Percentiles rank a stretch among this genome's conserved stretches.
These are phyloP conservation scores for Pterocarpus macrocarpus DNA, from an alignment of 306 rosid species.

Conservation along the genomic window DNA sequence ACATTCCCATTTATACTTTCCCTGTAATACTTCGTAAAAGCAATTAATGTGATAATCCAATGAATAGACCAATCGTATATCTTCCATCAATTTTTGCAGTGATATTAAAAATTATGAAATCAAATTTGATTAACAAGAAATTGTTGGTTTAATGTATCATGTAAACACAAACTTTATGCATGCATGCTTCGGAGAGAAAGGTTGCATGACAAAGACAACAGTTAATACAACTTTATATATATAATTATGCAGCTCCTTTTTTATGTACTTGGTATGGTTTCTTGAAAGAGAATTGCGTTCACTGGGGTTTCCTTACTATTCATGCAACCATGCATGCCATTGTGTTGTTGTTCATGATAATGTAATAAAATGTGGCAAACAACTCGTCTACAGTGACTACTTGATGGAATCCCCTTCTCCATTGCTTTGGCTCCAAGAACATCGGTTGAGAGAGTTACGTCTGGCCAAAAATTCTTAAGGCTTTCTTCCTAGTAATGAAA, in stretches of 20 bases:
- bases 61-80: not conserved
- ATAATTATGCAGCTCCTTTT: not conserved
- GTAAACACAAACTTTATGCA: not conserved
- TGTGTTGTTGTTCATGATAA: constrained; percentile 31
- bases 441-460: constrained; percentile 53
- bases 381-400: constrained; percentile 38
- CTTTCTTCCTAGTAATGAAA: constrained; percentile 3
- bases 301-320: constrained; percentile 41
- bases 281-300: constrained; percentile 38
- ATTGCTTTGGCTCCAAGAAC: constrained; percentile 53
- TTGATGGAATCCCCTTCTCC: constrained; percentile 1
- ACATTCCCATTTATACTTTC: constrained; percentile 1
- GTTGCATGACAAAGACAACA: constrained; percentile 22
- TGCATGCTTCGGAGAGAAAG: not conserved
- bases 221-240: not conserved
- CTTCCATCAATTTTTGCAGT: not conserved
- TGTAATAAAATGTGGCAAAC: constrained; percentile 3
- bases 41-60: constrained; percentile 15
- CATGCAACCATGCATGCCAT: constrained; percentile 27
- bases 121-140: not conserved
- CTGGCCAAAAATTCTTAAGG: constrained; percentile 29
- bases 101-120: not conserved
- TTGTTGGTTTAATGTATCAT: not conserved
- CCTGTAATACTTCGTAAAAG: not conserved
- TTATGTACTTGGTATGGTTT: constrained; percentile 30